Evolutionary conservation across 2,329 filamentous ascomycete species (phyloP), one percentile per base, ranked within the genome.

Genomic region (Sclerotinia trifoliorum): DNA sequence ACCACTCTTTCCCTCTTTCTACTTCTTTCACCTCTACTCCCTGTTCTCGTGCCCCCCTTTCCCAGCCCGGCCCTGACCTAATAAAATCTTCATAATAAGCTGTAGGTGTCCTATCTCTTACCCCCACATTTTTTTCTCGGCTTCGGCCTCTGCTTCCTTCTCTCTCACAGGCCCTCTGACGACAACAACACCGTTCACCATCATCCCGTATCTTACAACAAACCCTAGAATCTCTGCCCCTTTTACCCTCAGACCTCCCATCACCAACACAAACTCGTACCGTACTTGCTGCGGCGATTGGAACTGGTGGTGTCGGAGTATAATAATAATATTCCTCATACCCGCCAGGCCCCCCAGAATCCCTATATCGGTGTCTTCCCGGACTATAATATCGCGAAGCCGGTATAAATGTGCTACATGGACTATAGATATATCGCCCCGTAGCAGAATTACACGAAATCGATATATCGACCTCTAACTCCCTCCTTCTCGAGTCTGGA

Each of bases 41-140:
- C 2, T 39, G 5, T 58, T n/a, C 29, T 15, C 32, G 0, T 92
- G 94, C 13, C 85, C 98, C 78, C 97, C 80, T 93, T 24, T 51
- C 94, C 0, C 83, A 58, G 81, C 85, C 3, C 77, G 87, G 8
- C 82, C 15, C 39, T 2, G 39, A 83, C 68, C 90, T 97, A 76
- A 81, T 82, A 19, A 86, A 92, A 51, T 81, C 80, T 24, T 80
- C 80, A 8, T 54, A 68, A 46, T 72, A 85, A 64, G 86, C 93
- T 80, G 74, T 85, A 35, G 75, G 74, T 3, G 58, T 76, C 17
- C 68, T 72, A 15, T 70, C 90, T 4, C 86, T 95, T 7, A 81
- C 84, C 85, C 97, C 11, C 79, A 86, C 1, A 80, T 48, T 5
- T 46, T 56, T 4, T 24, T 8, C 39, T 42, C 39, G 39, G 26